Percentiles rank a stretch among this genome's conserved stretches.
These are phyloP conservation scores for Fraxinus ornus DNA, from an alignment of 305 asterid genomes.

Conservation along the genomic window DNA sequence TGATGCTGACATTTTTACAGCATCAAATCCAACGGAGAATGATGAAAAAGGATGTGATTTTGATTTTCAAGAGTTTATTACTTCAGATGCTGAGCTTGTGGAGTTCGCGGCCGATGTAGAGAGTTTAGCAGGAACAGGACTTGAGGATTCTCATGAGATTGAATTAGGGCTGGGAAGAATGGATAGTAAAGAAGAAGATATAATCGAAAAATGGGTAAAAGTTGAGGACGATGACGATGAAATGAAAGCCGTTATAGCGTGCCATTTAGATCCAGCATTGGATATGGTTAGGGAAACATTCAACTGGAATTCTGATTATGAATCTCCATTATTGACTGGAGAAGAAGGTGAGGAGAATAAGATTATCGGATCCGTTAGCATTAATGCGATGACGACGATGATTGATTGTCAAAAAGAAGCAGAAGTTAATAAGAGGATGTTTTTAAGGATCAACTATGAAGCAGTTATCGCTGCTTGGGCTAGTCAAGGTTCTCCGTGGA, in stretches of 20 bases:
- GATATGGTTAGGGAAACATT: slow-evolving; percentile 23
- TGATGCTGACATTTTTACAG: slow-evolving; percentile 28
- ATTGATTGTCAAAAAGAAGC: slow-evolving; percentile 8
- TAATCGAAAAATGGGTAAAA: slow-evolving; percentile 31
- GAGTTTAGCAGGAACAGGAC: slow-evolving; percentile 42
- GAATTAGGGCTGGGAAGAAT: not conserved
- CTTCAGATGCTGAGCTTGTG: not conserved
- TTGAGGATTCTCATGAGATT: slow-evolving; percentile 15
- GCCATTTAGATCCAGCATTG: slow-evolving; percentile 45
- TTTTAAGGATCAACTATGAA: slow-evolving; percentile 63
- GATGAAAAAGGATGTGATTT: slow-evolving; percentile 22
- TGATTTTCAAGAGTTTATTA: slow-evolving; percentile 28
- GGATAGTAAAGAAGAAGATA: slow-evolving; percentile 3
- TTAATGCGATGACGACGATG: not conserved
- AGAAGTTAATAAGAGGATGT: slow-evolving; percentile 23
- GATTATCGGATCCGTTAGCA: not conserved
- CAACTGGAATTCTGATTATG: slow-evolving; percentile 47
- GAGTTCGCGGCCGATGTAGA: slow-evolving; percentile 24
- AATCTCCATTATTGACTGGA: slow-evolving; percentile 5
- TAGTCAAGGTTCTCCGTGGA: slow-evolving; percentile 60
- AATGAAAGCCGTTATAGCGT: slow-evolving; percentile 42
- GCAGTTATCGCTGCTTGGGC: slow-evolving; percentile 68
- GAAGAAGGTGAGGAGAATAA: slow-evolving; percentile 16
- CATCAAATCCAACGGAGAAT: slow-evolving; percentile 13
- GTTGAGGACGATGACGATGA: slow-evolving; percentile 43